Conservation (phyloP, 163 green algal genomes). For the Chlorella variabilis region DNA sequence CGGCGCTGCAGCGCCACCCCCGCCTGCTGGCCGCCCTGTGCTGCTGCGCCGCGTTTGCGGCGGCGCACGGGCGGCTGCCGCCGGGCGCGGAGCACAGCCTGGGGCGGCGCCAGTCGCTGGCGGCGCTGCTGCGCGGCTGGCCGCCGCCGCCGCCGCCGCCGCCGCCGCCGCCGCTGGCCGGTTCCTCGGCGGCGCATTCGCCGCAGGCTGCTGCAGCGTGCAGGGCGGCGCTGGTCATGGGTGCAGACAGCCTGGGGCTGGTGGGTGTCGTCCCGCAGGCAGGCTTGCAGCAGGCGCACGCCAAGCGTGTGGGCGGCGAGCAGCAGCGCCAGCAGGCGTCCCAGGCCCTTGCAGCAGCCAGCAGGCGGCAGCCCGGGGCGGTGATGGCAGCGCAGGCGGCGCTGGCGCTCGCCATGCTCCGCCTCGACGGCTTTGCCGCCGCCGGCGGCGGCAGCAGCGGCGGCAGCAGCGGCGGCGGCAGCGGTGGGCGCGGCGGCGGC, state of each 20-base stretch:
- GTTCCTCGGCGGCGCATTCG: no score
- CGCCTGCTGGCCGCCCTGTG: conserved; percentile 20
- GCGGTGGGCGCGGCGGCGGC: no score
- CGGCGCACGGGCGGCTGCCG: conserved; percentile 11
- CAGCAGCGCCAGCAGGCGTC: neutral
- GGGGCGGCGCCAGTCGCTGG: neutral
- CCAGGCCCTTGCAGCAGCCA: neutral
- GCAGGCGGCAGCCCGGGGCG: neutral
- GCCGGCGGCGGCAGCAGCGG: neutral
- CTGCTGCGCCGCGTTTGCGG: conserved; percentile 8
- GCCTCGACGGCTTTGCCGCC: neutral
- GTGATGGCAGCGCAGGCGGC: neutral
- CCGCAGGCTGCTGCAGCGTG: neutral
- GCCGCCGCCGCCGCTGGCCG: no score
- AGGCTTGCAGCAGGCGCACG: neutral
- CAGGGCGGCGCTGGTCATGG: neutral
- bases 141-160: neutral
- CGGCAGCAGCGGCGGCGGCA: neutral
- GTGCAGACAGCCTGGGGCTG: neutral
- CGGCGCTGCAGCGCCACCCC: conserved; percentile 3
- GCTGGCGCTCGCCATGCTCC: neutral
- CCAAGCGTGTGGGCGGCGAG: neutral
- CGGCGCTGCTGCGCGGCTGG: conserved; percentile 1
- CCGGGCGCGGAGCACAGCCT: conserved; percentile 1
- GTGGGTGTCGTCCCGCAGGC: neutral